phyloP scores from a whole-genome alignment of 1,284 basidiomycete genomes.

The Cryptococcus hybrid region DNA sequence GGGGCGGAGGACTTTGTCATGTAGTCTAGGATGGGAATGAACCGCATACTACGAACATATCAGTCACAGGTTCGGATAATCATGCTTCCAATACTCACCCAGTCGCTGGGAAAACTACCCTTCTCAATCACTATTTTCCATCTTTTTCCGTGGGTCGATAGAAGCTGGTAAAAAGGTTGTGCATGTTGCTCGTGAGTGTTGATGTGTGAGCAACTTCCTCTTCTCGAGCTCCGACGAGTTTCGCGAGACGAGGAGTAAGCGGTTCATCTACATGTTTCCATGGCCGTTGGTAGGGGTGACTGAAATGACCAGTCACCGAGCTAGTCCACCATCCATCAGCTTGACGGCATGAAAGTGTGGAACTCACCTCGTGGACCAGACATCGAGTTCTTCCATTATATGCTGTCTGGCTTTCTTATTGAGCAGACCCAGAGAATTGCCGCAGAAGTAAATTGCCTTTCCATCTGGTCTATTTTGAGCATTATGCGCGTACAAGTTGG shows the following conservation, averaged over 20 bases:
- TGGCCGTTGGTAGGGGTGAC: constrained; percentile 74
- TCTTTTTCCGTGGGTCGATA: constrained; percentile 78
- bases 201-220: constrained; percentile 92
- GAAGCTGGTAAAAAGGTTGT: constrained; percentile 90
- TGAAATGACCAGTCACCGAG: constrained; percentile 88
- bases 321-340: constrained; percentile 51
- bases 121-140: constrained; percentile 96
- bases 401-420: constrained; percentile 69
- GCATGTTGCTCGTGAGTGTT: constrained; percentile 90
- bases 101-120: constrained; percentile 93
- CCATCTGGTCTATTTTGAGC: constrained; percentile 22
- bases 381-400: constrained; percentile 77
- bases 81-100: constrained; percentile 55
- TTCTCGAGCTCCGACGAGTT: constrained; percentile 80
- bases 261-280: constrained; percentile 81
- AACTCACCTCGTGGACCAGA: constrained; percentile 77
- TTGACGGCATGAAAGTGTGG: background rate
- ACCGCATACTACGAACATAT: constrained; percentile 75
- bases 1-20: constrained; percentile 67
- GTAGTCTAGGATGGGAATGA: constrained; percentile 76
- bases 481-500: background rate
- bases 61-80: background rate
- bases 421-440: constrained; percentile 89
- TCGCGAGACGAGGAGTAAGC: constrained; percentile 72
- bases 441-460: constrained; percentile 77